Conservation (phyloP, 257 asterid genomes). For the Salvia rosmarinus region DNA sequence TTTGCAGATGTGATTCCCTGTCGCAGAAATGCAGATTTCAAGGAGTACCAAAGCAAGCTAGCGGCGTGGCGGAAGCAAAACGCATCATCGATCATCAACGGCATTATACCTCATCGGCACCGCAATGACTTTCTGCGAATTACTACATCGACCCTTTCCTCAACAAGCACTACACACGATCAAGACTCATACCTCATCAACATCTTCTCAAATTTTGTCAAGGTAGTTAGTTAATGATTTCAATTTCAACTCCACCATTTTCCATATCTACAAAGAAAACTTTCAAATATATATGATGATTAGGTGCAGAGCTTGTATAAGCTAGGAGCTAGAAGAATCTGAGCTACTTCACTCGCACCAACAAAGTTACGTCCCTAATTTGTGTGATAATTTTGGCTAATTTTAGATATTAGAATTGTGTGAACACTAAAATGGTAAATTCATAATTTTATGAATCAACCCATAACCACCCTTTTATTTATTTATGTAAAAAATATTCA, state of each 20-base stretch:
- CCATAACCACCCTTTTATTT: too few relatives aligned
- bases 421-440: too few relatives aligned
- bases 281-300: not conserved
- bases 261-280: not conserved
- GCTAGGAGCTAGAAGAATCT: slow-evolving; percentile 83
- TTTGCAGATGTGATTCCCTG: slow-evolving; percentile 79
- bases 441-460: too few relatives aligned
- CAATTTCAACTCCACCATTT: not conserved
- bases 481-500: too few relatives aligned
- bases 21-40: slow-evolving; percentile 61
- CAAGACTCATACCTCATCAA: slow-evolving; percentile 72
- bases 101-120: slow-evolving; percentile 66
- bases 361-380: slow-evolving; percentile 84
- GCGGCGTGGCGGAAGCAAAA: slow-evolving; percentile 61
- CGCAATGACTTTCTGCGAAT: slow-evolving; percentile 85
- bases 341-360: slow-evolving; percentile 94
- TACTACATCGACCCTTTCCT: slow-evolving; percentile 78
- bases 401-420: too few relatives aligned
- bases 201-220: slow-evolving; percentile 57
- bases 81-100: slow-evolving; percentile 59
- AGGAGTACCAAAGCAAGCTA: slow-evolving; percentile 80
- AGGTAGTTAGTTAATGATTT: slow-evolving; percentile 40
- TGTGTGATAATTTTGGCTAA: too few relatives aligned
- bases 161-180: slow-evolving; percentile 66
- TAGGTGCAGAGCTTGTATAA: slow-evolving; percentile 60